Evolutionary conservation across 371 early-diverging fungal species (phyloP).

Genomic region (Phascolomyces articulosus): DNA sequence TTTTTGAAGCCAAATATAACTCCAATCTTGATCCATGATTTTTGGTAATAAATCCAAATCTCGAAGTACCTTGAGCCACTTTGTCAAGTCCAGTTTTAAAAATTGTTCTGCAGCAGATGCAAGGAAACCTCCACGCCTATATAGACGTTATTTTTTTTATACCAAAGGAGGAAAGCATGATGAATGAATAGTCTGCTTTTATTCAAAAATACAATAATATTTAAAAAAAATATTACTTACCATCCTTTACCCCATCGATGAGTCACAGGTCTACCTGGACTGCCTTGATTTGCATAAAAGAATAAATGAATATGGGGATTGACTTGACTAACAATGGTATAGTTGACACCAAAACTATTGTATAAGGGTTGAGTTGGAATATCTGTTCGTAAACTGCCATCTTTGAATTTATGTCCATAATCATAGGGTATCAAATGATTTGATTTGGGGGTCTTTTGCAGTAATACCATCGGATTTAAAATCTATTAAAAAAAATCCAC

Average conservation of each 20-base stretch:
- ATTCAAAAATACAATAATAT: too few relatives aligned
- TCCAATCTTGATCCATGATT: slow-evolving; percentile 80
- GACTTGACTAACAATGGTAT: slow-evolving; percentile 88
- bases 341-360: slow-evolving; percentile 84
- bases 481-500: slow-evolving; percentile 39
- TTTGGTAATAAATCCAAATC: slow-evolving; percentile 81
- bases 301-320: slow-evolving; percentile 91
- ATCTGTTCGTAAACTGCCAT: slow-evolving; percentile 88
- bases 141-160: background rate
- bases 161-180: too few relatives aligned
- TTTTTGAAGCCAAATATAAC: slow-evolving; percentile 82
- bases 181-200: too few relatives aligned
- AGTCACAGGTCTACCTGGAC: slow-evolving; percentile 72
- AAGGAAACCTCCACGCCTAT: slow-evolving; percentile 88
- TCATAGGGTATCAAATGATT: slow-evolving; percentile 72
- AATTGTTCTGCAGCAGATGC: slow-evolving; percentile 78
- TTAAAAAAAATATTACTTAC: slow-evolving; percentile 24
- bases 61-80: slow-evolving; percentile 83
- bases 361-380: slow-evolving; percentile 79
- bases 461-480: slow-evolving; percentile 80
- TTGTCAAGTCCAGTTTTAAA: slow-evolving; percentile 83
- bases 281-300: slow-evolving; percentile 79
- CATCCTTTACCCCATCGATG: slow-evolving; percentile 63
- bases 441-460: slow-evolving; percentile 73
- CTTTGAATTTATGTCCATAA: slow-evolving; percentile 82